A percentile compares a stretch with the other conserved stretches of the same genome.
phyloP scores from a whole-genome alignment of 345 rosid species.

The Odontarrhena argentea region DNA sequence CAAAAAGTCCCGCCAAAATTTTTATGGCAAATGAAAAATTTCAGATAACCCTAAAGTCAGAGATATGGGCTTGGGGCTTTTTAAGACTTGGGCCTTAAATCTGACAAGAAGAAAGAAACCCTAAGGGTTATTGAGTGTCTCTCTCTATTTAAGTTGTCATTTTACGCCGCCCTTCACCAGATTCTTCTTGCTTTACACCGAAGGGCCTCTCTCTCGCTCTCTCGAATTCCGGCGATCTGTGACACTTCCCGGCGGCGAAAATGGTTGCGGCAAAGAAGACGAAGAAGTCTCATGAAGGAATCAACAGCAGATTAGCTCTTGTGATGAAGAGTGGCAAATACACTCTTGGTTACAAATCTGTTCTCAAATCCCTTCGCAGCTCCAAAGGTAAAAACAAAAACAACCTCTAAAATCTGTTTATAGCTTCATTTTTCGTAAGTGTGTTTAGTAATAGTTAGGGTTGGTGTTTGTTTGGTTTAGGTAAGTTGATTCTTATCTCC shows the following conservation, averaged over 20 bases:
- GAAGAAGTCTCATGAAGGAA: slow-evolving; percentile 88
- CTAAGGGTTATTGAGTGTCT: slow-evolving; percentile 20
- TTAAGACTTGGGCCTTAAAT: slow-evolving; percentile 3
- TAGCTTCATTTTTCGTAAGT: background rate
- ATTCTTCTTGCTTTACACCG: background rate
- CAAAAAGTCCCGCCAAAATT: slow-evolving; percentile 37
- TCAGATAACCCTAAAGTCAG: background rate
- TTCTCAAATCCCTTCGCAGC: slow-evolving; percentile 65
- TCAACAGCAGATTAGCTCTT: slow-evolving; percentile 78
- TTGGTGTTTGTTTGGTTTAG: slow-evolving; percentile 33
- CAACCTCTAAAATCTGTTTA: background rate
- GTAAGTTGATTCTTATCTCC: slow-evolving; percentile 59
- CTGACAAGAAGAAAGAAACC: background rate
- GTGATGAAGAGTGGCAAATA: slow-evolving; percentile 85
- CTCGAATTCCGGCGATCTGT: slow-evolving; percentile 17
- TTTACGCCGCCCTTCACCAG: slow-evolving; percentile 13
- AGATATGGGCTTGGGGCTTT: background rate
- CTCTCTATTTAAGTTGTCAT: slow-evolving; percentile 25
- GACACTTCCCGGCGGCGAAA: slow-evolving; percentile 23
- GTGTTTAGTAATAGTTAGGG: background rate
- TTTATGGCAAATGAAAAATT: background rate
- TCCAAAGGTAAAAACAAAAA: slow-evolving; percentile 52
- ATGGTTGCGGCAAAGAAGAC: slow-evolving; percentile 43
- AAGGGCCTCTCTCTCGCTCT: background rate
- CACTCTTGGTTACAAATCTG: slow-evolving; percentile 76